Evolutionary conservation across 805 yeast genomes (phyloP).

Genomic region (Isabelozyma heimii): DNA sequence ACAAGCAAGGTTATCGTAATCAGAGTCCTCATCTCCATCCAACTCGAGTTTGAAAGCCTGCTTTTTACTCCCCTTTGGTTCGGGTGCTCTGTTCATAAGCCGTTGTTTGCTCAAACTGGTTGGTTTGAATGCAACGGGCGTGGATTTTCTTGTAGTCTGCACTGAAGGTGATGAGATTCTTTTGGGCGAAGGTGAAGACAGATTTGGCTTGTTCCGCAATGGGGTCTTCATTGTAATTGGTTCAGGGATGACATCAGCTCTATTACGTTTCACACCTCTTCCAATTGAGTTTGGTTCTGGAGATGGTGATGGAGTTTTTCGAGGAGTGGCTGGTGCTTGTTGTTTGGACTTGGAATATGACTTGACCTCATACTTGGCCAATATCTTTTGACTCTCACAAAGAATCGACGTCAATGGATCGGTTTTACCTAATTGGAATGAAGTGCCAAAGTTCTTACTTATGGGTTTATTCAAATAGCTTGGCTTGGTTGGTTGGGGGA

Average conservation of each 20-base stretch:
- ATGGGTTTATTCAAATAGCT: not conserved
- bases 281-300: not conserved
- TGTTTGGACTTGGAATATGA: not conserved
- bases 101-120: conserved; percentile 5
- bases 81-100: not conserved
- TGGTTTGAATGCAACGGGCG: conserved; percentile 21
- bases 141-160: conserved; percentile 13
- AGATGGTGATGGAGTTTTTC: not conserved
- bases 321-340: not conserved
- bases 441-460: not conserved
- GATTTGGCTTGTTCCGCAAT: conserved; percentile 22
- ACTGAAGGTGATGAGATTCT: not conserved
- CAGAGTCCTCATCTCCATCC: conserved; percentile 16
- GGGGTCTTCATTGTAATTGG: conserved; percentile 17
- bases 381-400: not conserved
- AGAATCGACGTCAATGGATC: not conserved
- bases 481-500: conserved; percentile 1
- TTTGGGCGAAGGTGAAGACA: conserved; percentile 24
- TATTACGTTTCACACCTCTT: not conserved
- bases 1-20: conserved; percentile 41
- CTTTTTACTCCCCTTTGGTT: conserved; percentile 2
- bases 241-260: not conserved
- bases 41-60: not conserved
- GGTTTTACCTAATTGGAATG: not conserved
- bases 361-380: not conserved